Percentiles rank a stretch among this genome's conserved stretches.
phyloP scores from a whole-genome alignment of 2,329 filamentous ascomycete species.

The Trichoderma afroharzianum region DNA sequence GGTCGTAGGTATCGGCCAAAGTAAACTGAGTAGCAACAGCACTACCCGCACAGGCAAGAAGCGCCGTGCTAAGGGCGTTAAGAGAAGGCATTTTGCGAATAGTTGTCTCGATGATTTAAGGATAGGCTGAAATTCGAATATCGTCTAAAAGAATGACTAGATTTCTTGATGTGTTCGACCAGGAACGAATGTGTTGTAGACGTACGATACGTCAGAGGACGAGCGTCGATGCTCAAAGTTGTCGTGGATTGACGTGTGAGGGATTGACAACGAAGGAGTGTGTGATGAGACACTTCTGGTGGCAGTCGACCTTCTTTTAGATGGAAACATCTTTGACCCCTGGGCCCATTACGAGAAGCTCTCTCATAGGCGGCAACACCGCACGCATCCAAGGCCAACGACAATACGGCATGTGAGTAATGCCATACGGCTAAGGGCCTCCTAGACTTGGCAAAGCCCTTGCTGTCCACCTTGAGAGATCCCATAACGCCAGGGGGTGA shows the following conservation, averaged over 20 bases:
- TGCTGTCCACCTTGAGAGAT: not conserved
- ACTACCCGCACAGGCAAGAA: slow-evolving; percentile 34
- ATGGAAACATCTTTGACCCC: not conserved
- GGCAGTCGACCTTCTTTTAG: slow-evolving; percentile 13
- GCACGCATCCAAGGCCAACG: not conserved
- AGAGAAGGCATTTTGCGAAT: slow-evolving; percentile 40
- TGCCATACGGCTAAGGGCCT: not conserved
- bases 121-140: not conserved
- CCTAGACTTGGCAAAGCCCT: not conserved
- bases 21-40: slow-evolving; percentile 35
- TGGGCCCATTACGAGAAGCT: not conserved
- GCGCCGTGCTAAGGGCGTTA: slow-evolving; percentile 37
- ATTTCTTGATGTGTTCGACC: slow-evolving; percentile 20
- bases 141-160: slow-evolving; percentile 1
- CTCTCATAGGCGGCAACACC: not conserved
- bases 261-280: slow-evolving; percentile 5
- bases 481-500: not conserved
- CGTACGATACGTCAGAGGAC: slow-evolving; percentile 17
- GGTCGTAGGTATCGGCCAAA: slow-evolving; percentile 39
- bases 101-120: not conserved
- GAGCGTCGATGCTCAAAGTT: slow-evolving; percentile 11
- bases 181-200: slow-evolving; percentile 23
- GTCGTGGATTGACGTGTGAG: not conserved
- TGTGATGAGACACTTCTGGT: slow-evolving; percentile 4
- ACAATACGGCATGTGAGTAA: not conserved